Evolutionary conservation across 2,329 filamentous ascomycete species (phyloP).

Genomic region (Canariomyces notabilis): DNA sequence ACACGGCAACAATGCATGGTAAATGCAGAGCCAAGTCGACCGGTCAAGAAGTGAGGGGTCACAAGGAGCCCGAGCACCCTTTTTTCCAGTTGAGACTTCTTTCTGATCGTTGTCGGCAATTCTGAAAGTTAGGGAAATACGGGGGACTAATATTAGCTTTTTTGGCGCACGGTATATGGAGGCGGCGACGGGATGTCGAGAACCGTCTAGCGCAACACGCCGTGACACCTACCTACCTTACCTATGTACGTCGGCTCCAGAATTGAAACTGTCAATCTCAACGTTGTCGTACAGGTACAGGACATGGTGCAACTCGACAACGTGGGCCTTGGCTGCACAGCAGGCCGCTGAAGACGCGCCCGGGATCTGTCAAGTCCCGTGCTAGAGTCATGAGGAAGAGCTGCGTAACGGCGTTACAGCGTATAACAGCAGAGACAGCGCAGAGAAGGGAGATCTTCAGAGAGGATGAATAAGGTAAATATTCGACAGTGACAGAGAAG

Average conservation of each 20-base stretch:
- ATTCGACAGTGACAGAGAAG: no score
- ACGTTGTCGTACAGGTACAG: constrained; percentile 5
- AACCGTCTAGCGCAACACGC: no score
- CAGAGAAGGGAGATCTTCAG: no score
- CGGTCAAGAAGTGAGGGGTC: constrained; percentile 14
- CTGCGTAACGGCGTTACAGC: background rate
- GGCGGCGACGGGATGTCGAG: background rate
- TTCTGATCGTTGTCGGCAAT: no score
- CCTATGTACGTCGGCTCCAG: no score
- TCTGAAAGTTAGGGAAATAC: background rate
- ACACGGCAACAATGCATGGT: constrained; percentile 19
- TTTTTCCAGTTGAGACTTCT: background rate
- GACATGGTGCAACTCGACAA: constrained; percentile 14
- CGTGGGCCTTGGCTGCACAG: constrained; percentile 16
- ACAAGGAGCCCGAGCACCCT: background rate
- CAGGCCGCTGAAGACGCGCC: background rate
- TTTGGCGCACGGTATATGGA: constrained; percentile 1
- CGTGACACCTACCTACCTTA: no score
- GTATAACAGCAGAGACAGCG: background rate
- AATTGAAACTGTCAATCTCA: no score
- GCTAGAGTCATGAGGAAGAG: background rate
- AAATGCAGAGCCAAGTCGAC: constrained; percentile 17
- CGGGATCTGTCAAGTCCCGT: background rate
- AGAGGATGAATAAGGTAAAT: no score
- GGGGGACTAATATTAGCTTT: constrained; percentile 6